Base-by-base conservation (phyloP, 2,329 filamentous ascomycete species). In the Colletotrichum sp. region DNA sequence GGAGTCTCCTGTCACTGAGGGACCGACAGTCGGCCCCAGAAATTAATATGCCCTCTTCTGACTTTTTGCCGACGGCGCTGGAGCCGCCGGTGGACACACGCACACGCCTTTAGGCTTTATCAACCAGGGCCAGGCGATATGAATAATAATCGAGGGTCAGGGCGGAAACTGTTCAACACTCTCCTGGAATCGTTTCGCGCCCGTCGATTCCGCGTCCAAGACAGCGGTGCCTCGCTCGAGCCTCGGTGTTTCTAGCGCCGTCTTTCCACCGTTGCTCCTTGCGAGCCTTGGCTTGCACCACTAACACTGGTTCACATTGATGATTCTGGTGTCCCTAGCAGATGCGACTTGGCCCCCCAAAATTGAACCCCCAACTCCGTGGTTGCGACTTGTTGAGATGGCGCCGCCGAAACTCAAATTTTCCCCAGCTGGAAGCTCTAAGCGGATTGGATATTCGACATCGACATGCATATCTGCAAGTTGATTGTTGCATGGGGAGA, bases 11-110 rank as follows among this genome's bases (percentile, higher is more conserved):
- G 70, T 69, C 73, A 73, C 70, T 76, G 70, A 49, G 44, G 44
- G 44, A 73, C 73, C 69, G 73, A 76, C 70, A 76, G 69, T 64
- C 73, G 69, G 70, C 63, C 69, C 72, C 72, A 75, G 55, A 64
- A 55, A 55, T 30, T 60, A 24, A 55, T 44, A 69, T 36, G 70
- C 30, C 18, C 34, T 28, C 24, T 15, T 32, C 21, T n/a, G 15
- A 8, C 32, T 36, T 63, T 60, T 76, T 69, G 59, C 60, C 70
- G 65, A 18, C 55, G 49, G 52, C 59, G 70, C 74, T 69, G 64
- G 70, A 76, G 74, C 74, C 74, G 70, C 64, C 64, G 44, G 59
- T 65, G 64, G 59, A 18, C 57, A 65, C 66, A 59, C 66, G 28
- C 64, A 44, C 24, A 44, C 24, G 26, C 59, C 69, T 39, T 39